Evolutionary conservation across 805 yeast genomes (phyloP).

Genomic region (Groenewaldozyma tartarivorans): DNA sequence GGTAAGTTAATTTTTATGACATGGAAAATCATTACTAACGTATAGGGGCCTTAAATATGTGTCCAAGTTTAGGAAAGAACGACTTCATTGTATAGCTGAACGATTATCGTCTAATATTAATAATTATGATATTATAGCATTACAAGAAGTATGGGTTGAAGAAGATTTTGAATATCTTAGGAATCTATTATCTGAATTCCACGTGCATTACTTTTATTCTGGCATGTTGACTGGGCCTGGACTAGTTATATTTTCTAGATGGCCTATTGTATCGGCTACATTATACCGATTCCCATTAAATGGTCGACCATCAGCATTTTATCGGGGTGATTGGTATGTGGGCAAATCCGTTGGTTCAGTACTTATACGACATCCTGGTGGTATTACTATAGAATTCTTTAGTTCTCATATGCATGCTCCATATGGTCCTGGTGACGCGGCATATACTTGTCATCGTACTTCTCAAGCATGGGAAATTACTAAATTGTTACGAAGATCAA

Average conservation of each 20-base stretch:
- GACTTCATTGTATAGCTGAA: slow-evolving; percentile 69
- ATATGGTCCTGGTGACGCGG: slow-evolving; percentile 80
- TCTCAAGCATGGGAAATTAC: slow-evolving; percentile 96
- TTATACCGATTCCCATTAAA: slow-evolving; percentile 81
- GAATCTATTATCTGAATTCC: slow-evolving; percentile 32
- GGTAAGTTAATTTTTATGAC: slow-evolving; percentile 16
- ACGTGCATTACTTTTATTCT: slow-evolving; percentile 59
- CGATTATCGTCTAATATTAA: slow-evolving; percentile 37
- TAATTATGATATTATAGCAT: slow-evolving; percentile 69
- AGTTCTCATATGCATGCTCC: slow-evolving; percentile 99
- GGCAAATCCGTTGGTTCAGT: slow-evolving; percentile 85
- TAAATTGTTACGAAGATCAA: slow-evolving; percentile 48
- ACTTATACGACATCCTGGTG: slow-evolving; percentile 42
- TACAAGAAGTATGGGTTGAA: slow-evolving; percentile 92
- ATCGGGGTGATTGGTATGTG: slow-evolving; percentile 95
- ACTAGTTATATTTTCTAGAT: slow-evolving; percentile 68
- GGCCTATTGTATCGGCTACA: slow-evolving; percentile 74
- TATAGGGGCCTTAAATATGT: slow-evolving; percentile 79
- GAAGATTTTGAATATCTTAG: slow-evolving; percentile 70
- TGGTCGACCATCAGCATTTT: slow-evolving; percentile 89
- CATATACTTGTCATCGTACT: slow-evolving; percentile 81
- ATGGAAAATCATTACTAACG: slow-evolving; percentile 2
- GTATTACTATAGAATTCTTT: slow-evolving; percentile 56
- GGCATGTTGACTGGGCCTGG: slow-evolving; percentile 95
- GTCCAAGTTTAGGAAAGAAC: slow-evolving; percentile 54